phyloP scores from a whole-genome alignment of 2,329 filamentous ascomycete species.

The Claviceps pazoutovae region DNA sequence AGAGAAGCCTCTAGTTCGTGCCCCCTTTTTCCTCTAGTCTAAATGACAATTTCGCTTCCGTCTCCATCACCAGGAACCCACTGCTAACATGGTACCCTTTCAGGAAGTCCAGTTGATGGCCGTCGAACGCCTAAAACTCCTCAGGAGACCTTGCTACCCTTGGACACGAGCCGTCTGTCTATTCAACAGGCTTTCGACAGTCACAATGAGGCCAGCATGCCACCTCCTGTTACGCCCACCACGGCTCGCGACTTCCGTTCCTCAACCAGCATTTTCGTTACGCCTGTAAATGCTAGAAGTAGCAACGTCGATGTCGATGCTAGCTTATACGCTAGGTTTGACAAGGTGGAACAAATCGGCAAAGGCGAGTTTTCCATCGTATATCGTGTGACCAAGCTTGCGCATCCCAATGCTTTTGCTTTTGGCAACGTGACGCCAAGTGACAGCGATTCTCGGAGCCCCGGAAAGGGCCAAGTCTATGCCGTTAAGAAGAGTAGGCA shows the following conservation, averaged over 20 bases:
- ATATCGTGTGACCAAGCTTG: constrained; percentile 53
- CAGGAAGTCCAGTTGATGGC: constrained; percentile 48
- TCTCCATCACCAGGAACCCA: constrained; percentile 11
- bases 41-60: not conserved
- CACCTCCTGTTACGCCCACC: constrained; percentile 69
- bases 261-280: constrained; percentile 44
- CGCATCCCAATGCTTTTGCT: constrained; percentile 20
- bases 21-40: not conserved
- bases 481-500: constrained; percentile 90
- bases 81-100: not conserved
- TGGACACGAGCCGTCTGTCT: constrained; percentile 70
- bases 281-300: constrained; percentile 55
- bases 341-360: constrained; percentile 66
- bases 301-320: constrained; percentile 59
- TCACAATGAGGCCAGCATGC: constrained; percentile 21
- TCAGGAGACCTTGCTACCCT: constrained; percentile 56
- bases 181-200: constrained; percentile 50
- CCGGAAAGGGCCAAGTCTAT: constrained; percentile 51
- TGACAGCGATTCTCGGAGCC: constrained; percentile 33
- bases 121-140: constrained; percentile 64
- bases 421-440: constrained; percentile 33
- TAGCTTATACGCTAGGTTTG: constrained; percentile 60
- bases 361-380: constrained; percentile 90
- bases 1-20: constrained; percentile 33
- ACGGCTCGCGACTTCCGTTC: constrained; percentile 37